Base-by-base conservation (phyloP, 345 rosid genomes). In the Aquilaria malaccensis region DNA sequence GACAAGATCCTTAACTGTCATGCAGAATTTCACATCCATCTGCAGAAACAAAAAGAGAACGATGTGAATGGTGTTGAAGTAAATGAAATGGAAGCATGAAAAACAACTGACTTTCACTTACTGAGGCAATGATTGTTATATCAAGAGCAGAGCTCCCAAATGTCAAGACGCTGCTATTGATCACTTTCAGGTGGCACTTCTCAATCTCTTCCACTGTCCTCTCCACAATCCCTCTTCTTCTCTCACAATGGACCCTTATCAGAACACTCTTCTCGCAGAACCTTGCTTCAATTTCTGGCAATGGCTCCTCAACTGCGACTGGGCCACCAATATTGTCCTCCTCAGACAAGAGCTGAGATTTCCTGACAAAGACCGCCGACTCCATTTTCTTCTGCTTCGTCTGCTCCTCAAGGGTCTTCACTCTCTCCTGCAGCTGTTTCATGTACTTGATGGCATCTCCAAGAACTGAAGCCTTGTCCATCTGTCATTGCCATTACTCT, bases 391-490 rank as follows among this genome's bases (percentile, higher is more conserved):
- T 87, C 79, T 74, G 80, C 67, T 59, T 79, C n/a, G 85, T 80
- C 55, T 82, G 74, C 68, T 93, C 94, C 77, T 89, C 97, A 14
- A 87, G 91, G 14, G 67, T 72, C 70, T 80, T 67, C 0, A 93
- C 95, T 64, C 56, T 79, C 61, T 93, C 89, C 72, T 93, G 96
- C 65, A 93, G 84, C 50, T 81, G 80, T 57, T 93, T 89, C 79
- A 93, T 56, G 82, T 93, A 87, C 80, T 85, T 85, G 55, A 84
- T 65, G 6, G 97, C 80, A 76, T 85, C 98, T 49, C 88, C 91
- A 63, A 93, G 86, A 72, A 93, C 97, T 13, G 98, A 89, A 75
- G 91, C 94, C 70, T 93, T 93, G 70, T 93, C 98, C 94, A 72
- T 85, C 98, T 93, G 67, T 14, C 50, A 56, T 13, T 10, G 0